Evolutionary conservation across 352 stramenopile genomes (phyloP).

Genomic region (Phytopythium sindhum): DNA sequence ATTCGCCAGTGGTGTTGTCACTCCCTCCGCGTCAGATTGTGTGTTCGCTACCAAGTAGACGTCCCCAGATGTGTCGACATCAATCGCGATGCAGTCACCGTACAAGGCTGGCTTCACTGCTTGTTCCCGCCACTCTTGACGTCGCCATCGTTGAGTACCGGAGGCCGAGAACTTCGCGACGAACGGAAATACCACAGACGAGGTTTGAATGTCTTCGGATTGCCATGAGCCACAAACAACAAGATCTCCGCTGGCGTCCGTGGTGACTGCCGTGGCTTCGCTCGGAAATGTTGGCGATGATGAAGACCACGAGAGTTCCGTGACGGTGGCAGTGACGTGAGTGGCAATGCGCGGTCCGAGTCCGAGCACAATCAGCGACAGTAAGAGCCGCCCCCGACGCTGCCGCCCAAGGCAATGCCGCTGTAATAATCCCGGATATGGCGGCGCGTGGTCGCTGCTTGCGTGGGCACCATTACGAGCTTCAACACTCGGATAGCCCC

Average conservation of each 20-base stretch:
- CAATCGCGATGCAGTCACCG: not conserved
- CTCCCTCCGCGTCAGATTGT: not conserved
- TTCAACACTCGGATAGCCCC: not conserved
- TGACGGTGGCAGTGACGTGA: not conserved
- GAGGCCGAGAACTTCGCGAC: not conserved
- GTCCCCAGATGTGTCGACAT: not conserved
- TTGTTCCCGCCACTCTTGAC: not conserved
- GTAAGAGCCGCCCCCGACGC: not conserved
- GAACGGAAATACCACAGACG: not conserved
- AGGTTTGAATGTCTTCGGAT: not conserved
- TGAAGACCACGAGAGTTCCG: constrained; percentile 6
- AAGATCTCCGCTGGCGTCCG: not conserved
- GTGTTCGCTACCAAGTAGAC: not conserved
- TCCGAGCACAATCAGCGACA: not conserved
- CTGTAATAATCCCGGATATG: not conserved
- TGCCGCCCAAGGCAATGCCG: not conserved
- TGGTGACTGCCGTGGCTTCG: not conserved
- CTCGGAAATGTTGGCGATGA: not conserved
- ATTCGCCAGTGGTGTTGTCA: not conserved
- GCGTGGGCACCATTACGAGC: not conserved
- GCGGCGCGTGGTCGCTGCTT: not conserved
- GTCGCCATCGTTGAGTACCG: not conserved
- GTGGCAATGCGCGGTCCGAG: not conserved
- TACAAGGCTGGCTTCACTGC: not conserved
- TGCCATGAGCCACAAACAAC: not conserved